phyloP scores from a whole-genome alignment of 164 flowering plant genomes.

The Houttuynia cordata region DNA sequence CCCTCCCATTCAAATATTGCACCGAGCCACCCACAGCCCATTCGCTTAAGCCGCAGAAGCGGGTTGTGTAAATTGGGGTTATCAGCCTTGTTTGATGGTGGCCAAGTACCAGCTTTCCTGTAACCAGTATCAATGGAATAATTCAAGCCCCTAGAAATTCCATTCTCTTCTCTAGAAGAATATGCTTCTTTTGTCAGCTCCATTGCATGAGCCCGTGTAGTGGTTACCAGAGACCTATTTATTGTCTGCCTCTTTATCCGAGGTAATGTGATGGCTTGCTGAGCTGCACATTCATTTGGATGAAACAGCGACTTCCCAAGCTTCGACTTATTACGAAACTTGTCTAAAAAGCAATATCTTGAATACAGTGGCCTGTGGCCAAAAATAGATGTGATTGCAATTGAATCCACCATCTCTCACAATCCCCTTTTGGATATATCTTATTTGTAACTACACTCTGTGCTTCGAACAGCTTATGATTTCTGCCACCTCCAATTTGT shows the following conservation, averaged over 20 bases:
- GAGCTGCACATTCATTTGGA: slow-evolving; percentile 17
- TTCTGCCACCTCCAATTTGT: not conserved
- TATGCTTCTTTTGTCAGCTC: slow-evolving; percentile 63
- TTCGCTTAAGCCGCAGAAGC: slow-evolving; percentile 74
- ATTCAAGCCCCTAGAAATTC: slow-evolving; percentile 24
- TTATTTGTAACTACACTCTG: too few species aligned
- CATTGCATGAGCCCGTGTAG: slow-evolving; percentile 52
- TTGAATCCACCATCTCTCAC: slow-evolving; percentile 49
- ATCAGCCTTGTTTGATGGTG: slow-evolving; percentile 75
- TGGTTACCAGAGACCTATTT: slow-evolving; percentile 1
- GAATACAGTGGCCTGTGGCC: slow-evolving; percentile 34
- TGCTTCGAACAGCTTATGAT: too few species aligned
- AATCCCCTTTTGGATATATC: slow-evolving; percentile 1
- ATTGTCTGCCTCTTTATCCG: slow-evolving; percentile 10
- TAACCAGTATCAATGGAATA: slow-evolving; percentile 26
- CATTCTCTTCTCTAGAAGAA: slow-evolving; percentile 39
- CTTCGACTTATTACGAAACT: slow-evolving; percentile 13
- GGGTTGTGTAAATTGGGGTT: slow-evolving; percentile 78
- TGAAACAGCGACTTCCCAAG: slow-evolving; percentile 16
- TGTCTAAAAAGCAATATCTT: slow-evolving; percentile 19
- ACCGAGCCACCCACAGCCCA: slow-evolving; percentile 98
- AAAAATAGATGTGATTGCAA: slow-evolving; percentile 53
- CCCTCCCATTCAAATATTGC: slow-evolving; percentile 99
- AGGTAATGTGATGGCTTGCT: slow-evolving; percentile 9
- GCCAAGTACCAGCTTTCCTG: slow-evolving; percentile 47